Evolutionary conservation across 139 green algal genomes (phyloP).

Genomic region (Marvania coccoides): DNA sequence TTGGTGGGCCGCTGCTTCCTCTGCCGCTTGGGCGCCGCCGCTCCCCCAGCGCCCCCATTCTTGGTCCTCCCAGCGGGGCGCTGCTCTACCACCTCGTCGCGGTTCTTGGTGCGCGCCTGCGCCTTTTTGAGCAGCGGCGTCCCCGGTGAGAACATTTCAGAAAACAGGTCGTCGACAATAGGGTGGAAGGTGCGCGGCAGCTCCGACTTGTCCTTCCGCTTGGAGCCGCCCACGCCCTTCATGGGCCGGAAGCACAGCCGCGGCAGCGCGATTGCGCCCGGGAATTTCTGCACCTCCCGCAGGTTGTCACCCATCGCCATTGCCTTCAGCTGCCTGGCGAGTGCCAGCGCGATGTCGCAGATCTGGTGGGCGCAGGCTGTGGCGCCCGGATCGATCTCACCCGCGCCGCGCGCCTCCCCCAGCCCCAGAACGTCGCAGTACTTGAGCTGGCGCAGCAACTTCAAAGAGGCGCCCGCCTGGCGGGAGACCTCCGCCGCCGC

Average conservation of each 20-base stretch:
- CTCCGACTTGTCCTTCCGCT: slow-evolving; percentile 4
- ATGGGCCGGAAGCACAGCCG: not conserved
- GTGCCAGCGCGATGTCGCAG: slow-evolving; percentile 38
- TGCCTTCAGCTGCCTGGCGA: slow-evolving; percentile 7
- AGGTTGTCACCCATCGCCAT: slow-evolving; percentile 1
- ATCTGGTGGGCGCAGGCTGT: slow-evolving; percentile 19
- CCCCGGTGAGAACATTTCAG: not conserved
- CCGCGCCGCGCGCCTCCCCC: not conserved
- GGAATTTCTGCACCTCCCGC: not conserved
- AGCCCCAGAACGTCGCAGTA: slow-evolving; percentile 9
- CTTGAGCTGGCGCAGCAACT: slow-evolving; percentile 5
- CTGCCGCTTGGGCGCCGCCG: not conserved
- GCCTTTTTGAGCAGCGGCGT: not conserved
- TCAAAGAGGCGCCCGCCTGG: not conserved
- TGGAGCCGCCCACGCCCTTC: not conserved
- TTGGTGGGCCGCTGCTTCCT: too few species aligned
- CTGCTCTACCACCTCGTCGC: not conserved
- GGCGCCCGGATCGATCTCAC: slow-evolving; percentile 2
- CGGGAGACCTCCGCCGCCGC: not conserved
- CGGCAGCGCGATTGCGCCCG: not conserved
- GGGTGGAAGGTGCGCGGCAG: not conserved
- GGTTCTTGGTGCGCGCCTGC: not conserved
- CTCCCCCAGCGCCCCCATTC: not conserved
- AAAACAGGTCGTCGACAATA: not conserved
- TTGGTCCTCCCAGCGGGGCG: not conserved